phyloP scores from a whole-genome alignment of 768 basidiomycete species.

The Tephrocybe sp. region DNA sequence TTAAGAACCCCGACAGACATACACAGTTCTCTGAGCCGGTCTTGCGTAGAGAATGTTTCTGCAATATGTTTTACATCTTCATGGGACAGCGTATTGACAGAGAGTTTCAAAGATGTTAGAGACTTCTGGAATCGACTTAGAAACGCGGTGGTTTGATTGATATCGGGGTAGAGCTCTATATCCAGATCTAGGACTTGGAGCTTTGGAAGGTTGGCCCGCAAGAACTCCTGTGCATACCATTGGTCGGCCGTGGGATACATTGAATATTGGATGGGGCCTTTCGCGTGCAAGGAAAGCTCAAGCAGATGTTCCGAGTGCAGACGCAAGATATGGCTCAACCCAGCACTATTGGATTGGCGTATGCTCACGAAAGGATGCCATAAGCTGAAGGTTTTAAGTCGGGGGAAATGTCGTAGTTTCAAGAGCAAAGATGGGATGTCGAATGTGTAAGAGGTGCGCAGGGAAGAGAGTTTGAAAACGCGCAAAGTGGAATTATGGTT shows the following conservation, averaged over 20 bases:
- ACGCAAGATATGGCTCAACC: conserved; percentile 20
- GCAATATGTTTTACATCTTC: conserved; percentile 2
- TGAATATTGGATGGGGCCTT: not conserved
- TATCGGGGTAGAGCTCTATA: conserved; percentile 1
- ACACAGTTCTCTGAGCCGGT: conserved; percentile 1
- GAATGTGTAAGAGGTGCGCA: conserved; percentile 8
- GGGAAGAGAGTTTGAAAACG: conserved; percentile 8
- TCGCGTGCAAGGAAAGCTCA: conserved; percentile 13
- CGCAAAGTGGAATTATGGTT: conserved; percentile 18
- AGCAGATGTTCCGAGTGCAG: conserved; percentile 18
- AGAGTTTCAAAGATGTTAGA: conserved; percentile 6
- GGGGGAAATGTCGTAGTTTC: conserved; percentile 15
- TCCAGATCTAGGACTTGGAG: conserved; percentile 7
- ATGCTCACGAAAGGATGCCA: conserved; percentile 15
- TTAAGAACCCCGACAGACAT: conserved; percentile 4
- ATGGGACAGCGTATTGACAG: conserved; percentile 1
- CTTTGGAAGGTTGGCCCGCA: conserved; percentile 1
- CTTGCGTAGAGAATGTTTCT: not conserved
- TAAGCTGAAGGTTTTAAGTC: conserved; percentile 18
- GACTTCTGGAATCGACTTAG: conserved; percentile 4
- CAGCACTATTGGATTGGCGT: conserved; percentile 16
- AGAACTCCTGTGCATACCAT: conserved; percentile 11
- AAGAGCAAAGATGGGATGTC: conserved; percentile 18
- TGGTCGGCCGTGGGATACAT: conserved; percentile 1
- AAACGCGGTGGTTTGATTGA: conserved; percentile 3